Evolutionary conservation across 805 yeast species (phyloP), one percentile per base, ranked within the genome.

Genomic region (Saccharomycopsis babjevae): DNA sequence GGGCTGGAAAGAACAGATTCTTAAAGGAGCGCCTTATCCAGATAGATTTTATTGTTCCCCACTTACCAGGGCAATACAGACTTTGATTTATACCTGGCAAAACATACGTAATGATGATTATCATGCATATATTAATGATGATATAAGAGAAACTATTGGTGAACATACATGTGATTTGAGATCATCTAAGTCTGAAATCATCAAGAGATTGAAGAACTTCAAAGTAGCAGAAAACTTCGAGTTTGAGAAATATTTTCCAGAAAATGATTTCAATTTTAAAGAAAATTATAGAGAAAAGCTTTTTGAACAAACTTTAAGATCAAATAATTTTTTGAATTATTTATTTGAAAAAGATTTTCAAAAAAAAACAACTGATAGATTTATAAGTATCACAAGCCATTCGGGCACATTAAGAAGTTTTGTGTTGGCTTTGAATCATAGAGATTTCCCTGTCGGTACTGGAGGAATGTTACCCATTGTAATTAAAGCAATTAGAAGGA

Each of bases 61-160:
- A 0, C 77, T 85, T 71, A 82, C 85, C 56, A 75, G 90, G 66
- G 81, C 88, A 25, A 73, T 80, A n/a, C 78, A 78, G 66, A 85
- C 90, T 0, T 73, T 80, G 64, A 72, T 75, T 5, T 69, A 76
- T 54, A 83, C 89, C 1, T 80, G 83, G 79, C 69, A 74, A 11
- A 80, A 74, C n/a, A 59, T 64, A 32, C 10, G 32, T n/a, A 46
- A 5, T 28, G 22, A 43, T 1, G 58, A 61, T 15, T 46, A 42
- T 38, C 25, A 40, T 10, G 60, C 60, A 30, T n/a, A 50, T 30
- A 69, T 71, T 43, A 72, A 74, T 34, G 89, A 84, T 64, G 72
- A 75, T 38, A 66, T 84, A 6, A 74, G 90, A 62, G 90, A 85
- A 69, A 82, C 85, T 11, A 76, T 81, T 36, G 89, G 89, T 2